Percentiles rank a stretch among this genome's conserved stretches.
Conservation (phyloP, 306 rosid species). For the Abrus pulchellus region DNA sequence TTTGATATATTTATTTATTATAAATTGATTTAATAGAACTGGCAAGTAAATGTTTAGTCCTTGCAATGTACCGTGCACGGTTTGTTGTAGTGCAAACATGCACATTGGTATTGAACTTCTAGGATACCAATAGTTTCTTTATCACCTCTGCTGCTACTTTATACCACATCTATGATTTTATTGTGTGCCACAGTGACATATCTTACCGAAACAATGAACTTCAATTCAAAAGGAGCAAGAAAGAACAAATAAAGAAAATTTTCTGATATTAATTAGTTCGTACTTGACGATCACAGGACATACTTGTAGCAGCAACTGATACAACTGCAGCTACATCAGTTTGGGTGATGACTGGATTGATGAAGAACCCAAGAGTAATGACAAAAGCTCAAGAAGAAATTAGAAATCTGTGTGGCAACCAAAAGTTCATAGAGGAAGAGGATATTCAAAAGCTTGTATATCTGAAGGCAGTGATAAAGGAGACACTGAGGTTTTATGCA, state of each 20-base stretch:
- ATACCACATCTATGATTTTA: too few species aligned
- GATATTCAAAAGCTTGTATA: constrained; percentile 7
- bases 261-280: background rate
- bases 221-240: background rate
- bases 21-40: too few species aligned
- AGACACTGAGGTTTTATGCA: background rate
- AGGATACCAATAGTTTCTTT: too few species aligned
- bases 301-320: constrained; percentile 10
- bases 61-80: too few species aligned
- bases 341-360: constrained; percentile 29
- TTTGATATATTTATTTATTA: too few species aligned
- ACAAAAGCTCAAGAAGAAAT: constrained; percentile 28
- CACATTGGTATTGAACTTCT: too few species aligned
- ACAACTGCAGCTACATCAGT: constrained; percentile 26
- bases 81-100: too few species aligned
- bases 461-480: constrained; percentile 37
- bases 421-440: constrained; percentile 24
- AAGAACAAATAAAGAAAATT: background rate
- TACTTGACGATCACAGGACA: background rate
- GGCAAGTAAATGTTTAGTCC: too few species aligned
- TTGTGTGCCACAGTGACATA: background rate
- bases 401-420: background rate
- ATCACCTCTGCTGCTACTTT: too few species aligned
- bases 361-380: constrained; percentile 29
- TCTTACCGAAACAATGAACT: background rate